Percentiles rank a stretch among this genome's conserved stretches.
Evolutionary conservation across 2,329 filamentous ascomycete species (phyloP).

Genomic region (Cercospora sp.): DNA sequence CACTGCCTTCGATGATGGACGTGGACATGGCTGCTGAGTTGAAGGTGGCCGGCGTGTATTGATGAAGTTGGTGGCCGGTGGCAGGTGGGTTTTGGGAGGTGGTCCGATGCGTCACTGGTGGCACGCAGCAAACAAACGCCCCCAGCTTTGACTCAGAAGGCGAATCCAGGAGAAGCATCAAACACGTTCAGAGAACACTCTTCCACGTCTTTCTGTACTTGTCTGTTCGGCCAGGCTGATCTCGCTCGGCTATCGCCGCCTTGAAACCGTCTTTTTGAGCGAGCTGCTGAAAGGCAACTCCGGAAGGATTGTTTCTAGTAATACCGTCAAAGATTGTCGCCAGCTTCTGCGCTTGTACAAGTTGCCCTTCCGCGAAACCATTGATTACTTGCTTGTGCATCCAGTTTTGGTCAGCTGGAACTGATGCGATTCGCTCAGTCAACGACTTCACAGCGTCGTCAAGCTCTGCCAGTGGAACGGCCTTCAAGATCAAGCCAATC

Average conservation of each 20-base stretch:
- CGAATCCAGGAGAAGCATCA: neutral
- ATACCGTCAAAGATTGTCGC: constrained; percentile 21
- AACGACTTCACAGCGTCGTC: neutral
- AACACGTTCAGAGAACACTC: neutral
- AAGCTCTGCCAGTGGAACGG: neutral
- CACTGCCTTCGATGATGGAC: neutral
- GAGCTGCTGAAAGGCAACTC: constrained; percentile 15
- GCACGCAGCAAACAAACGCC: neutral
- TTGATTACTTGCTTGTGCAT: constrained; percentile 26
- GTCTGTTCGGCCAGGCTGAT: constrained; percentile 17
- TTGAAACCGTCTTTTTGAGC: constrained; percentile 14
- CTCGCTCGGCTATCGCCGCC: constrained; percentile 12
- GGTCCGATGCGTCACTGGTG: neutral
- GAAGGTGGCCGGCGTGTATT: neutral
- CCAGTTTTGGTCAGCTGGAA: constrained; percentile 15
- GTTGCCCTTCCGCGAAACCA: constrained; percentile 15
- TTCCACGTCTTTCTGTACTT: constrained; percentile 24
- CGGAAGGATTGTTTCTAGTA: constrained; percentile 15
- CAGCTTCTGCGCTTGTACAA: constrained; percentile 17
- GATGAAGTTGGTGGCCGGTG: neutral
- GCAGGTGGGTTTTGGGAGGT: neutral
- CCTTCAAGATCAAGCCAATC: neutral
- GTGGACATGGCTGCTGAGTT: too few relatives aligned
- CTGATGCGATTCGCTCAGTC: neutral
- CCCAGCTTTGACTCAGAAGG: neutral